These are phyloP conservation scores for Piper longum DNA, from an alignment of 164 flowering plant species.

Conservation along the genomic window DNA sequence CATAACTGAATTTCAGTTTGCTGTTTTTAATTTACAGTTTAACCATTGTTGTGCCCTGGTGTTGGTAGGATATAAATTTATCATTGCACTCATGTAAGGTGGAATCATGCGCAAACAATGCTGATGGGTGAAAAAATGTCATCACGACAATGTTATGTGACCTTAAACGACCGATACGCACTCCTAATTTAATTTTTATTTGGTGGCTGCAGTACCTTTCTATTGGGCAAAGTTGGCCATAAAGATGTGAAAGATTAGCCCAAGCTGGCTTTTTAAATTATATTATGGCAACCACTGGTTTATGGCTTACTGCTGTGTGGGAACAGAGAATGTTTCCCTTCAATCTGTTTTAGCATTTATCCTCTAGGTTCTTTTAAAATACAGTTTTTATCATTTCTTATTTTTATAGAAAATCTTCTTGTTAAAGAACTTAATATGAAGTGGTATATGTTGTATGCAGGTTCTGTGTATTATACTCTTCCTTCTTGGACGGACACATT, in stretches of 20 bases:
- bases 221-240: slow-evolving; percentile 78
- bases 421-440: too few species aligned
- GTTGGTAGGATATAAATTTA: too few species aligned
- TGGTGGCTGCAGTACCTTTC: slow-evolving; percentile 53
- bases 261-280: slow-evolving; percentile 69
- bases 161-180: neutral
- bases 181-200: neutral
- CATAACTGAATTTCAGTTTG: too few species aligned
- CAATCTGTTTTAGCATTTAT: neutral
- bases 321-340: slow-evolving; percentile 59
- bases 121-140: too few species aligned
- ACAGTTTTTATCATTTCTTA: too few species aligned
- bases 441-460: slow-evolving; percentile 23
- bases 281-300: slow-evolving; percentile 80
- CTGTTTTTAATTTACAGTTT: neutral
- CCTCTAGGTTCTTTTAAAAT: neutral
- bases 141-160: too few species aligned
- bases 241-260: slow-evolving; percentile 94
- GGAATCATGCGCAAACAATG: too few species aligned
- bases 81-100: too few species aligned
- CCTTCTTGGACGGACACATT: slow-evolving; percentile 42
- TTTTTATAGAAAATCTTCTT: too few species aligned
- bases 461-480: slow-evolving; percentile 72
- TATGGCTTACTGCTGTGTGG: slow-evolving; percentile 85
- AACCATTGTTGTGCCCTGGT: slow-evolving; percentile 1